A percentile compares a stretch with the other conserved stretches of the same genome.
phyloP scores from a whole-genome alignment of 108 stramenopile species.

The Discostella stelligeroides region DNA sequence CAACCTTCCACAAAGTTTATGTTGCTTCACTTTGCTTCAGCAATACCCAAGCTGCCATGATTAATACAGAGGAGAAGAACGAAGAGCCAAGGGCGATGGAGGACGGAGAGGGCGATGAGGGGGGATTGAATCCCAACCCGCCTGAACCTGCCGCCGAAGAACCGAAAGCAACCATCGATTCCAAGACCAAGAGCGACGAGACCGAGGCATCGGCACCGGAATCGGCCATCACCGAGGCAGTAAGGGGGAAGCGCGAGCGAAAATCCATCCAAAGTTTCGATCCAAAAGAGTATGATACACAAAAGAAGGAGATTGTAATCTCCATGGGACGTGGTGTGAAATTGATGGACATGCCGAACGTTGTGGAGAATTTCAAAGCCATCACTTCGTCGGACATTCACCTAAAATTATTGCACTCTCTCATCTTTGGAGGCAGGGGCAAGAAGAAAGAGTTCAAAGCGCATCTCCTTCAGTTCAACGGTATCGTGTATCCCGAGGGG shows the following conservation, averaged over 20 bases:
- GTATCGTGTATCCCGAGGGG: slow-evolving; percentile 37
- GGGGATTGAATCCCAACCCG: no score
- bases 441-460: slow-evolving; percentile 46
- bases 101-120: no score
- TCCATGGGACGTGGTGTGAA: slow-evolving; percentile 39
- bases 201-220: no score
- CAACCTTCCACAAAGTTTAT: no score
- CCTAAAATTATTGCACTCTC: slow-evolving; percentile 27
- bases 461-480: slow-evolving; percentile 47
- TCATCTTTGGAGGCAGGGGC: slow-evolving; percentile 31
- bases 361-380: slow-evolving; percentile 36
- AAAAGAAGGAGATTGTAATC: slow-evolving; percentile 28
- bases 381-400: slow-evolving; percentile 41
- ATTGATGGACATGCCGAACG: slow-evolving; percentile 37
- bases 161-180: no score
- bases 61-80: no score
- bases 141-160: no score
- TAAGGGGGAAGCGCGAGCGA: slow-evolving; percentile 20
- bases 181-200: no score
- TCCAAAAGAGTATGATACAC: slow-evolving; percentile 2
- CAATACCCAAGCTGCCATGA: no score
- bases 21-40: no score
- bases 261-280: slow-evolving; percentile 23
- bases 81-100: no score
- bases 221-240: slow-evolving; percentile 3